These are phyloP conservation scores for Kwoniella sp. DNA, from an alignment of 768 basidiomycete species.

Conservation along the genomic window DNA sequence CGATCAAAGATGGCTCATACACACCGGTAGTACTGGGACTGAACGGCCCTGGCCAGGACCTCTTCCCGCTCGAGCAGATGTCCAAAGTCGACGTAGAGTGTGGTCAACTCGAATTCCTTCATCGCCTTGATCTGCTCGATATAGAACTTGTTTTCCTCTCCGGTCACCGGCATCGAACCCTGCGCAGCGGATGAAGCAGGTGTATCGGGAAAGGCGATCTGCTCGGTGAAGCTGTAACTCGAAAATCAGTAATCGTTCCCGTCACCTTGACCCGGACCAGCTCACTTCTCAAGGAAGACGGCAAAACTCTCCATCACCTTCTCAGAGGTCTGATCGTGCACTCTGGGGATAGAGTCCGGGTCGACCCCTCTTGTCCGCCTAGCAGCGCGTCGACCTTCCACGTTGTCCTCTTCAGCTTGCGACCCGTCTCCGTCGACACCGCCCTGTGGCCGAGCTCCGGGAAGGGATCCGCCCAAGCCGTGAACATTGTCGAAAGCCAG, in stretches of 20 bases:
- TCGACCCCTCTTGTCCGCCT: constrained; percentile 21
- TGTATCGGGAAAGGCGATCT: constrained; percentile 70
- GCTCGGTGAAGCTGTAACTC: constrained; percentile 69
- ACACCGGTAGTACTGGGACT: constrained; percentile 84
- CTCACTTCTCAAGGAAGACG: constrained; percentile 80
- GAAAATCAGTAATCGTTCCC: background rate
- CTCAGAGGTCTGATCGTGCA: constrained; percentile 92
- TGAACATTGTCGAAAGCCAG: constrained; percentile 38
- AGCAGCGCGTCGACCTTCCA: constrained; percentile 17
- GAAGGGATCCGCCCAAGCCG: constrained; percentile 27
- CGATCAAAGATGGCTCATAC: constrained; percentile 7
- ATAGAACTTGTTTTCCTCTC: constrained; percentile 69
- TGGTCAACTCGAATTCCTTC: constrained; percentile 89
- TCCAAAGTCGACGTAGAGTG: constrained; percentile 91
- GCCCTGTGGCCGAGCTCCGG: constrained; percentile 1
- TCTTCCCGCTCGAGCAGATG: constrained; percentile 88
- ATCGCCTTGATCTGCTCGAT: constrained; percentile 91
- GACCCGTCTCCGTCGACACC: constrained; percentile 11
- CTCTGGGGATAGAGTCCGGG: constrained; percentile 67
- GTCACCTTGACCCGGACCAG: background rate
- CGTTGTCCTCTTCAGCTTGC: constrained; percentile 23
- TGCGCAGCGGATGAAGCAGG: constrained; percentile 59
- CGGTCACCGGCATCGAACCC: constrained; percentile 18
- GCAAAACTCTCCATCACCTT: constrained; percentile 89
- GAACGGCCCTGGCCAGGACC: constrained; percentile 86